These are phyloP conservation scores for Trypanosoma avium DNA, from an alignment of 208 protist species.

Conservation along the genomic window DNA sequence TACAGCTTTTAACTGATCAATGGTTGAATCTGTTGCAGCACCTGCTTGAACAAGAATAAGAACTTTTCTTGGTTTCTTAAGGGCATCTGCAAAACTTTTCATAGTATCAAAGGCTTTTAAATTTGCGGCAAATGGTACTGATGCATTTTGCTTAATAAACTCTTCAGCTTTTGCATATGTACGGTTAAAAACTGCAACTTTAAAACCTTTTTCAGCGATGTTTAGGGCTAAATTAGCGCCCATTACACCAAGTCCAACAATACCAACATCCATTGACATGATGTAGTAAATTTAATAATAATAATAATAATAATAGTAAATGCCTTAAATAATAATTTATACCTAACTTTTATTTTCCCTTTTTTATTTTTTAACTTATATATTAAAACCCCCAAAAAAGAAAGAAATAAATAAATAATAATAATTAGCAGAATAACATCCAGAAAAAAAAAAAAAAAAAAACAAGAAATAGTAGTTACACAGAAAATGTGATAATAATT, in stretches of 20 bases:
- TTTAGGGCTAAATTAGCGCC: slow-evolving; percentile 98
- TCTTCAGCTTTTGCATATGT: slow-evolving; percentile 82
- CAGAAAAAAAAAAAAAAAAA: slow-evolving; percentile 15
- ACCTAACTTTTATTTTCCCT: slow-evolving; percentile 12
- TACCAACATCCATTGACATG: slow-evolving; percentile 93
- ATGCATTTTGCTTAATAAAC: slow-evolving; percentile 78
- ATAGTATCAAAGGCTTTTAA: slow-evolving; percentile 78
- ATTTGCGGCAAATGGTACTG: slow-evolving; percentile 51
- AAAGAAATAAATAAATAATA: neutral
- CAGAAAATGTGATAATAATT: neutral
- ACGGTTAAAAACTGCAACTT: slow-evolving; percentile 94
- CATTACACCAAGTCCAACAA: slow-evolving; percentile 99
- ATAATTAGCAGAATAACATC: slow-evolving; percentile 16
- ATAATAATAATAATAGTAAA: no score
- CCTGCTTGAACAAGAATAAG: slow-evolving; percentile 97
- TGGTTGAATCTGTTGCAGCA: slow-evolving; percentile 93
- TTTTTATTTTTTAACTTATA: slow-evolving; percentile 1
- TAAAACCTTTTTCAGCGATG: slow-evolving; percentile 96
- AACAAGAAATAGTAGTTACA: neutral
- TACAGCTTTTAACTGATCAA: slow-evolving; percentile 85
- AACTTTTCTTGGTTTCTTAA: slow-evolving; percentile 93
- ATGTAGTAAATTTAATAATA: neutral
- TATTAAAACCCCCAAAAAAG: slow-evolving; percentile 6
- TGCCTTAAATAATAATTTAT: no score
- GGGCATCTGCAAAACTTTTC: slow-evolving; percentile 65